Conservation (phyloP, 495 filamentous ascomycete species). For the Neohortaea acidophila region DNA sequence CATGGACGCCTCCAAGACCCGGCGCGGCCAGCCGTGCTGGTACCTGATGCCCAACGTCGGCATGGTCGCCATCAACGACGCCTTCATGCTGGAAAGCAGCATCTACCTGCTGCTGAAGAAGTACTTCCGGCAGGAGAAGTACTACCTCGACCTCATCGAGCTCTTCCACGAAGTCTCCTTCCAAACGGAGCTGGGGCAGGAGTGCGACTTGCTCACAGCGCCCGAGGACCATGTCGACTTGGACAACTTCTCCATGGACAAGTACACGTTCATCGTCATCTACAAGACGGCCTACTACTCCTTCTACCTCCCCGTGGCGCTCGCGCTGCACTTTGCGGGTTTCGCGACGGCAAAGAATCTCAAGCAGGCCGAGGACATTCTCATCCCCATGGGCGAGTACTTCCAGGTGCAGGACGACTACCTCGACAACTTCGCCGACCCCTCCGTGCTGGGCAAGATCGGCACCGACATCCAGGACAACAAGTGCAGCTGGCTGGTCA, state of each 20-base stretch:
- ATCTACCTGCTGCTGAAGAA: constrained; percentile 90
- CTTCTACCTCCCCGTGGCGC: constrained; percentile 95
- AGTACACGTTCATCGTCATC: constrained; percentile 96
- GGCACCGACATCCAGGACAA: constrained; percentile 98
- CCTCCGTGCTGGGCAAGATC: constrained; percentile 86
- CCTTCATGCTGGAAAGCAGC: constrained; percentile 82
- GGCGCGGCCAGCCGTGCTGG: constrained; percentile 89
- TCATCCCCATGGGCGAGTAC: constrained; percentile 97
- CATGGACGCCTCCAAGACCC: constrained; percentile 89
- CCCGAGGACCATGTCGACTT: constrained; percentile 86
- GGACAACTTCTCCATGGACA: constrained; percentile 81
- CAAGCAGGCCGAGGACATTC: constrained; percentile 69
- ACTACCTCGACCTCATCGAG: constrained; percentile 81
- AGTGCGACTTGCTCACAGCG: constrained; percentile 86
- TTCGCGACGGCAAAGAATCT: constrained; percentile 73
- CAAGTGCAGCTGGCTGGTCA: constrained; percentile 96
- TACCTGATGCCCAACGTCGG: constrained; percentile 76
- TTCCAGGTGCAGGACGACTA: constrained; percentile 99
- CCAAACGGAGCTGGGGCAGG: constrained; percentile 88
- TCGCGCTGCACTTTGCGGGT: constrained; percentile 68
- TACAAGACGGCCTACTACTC: constrained; percentile 99
- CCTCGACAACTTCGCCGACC: constrained; percentile 90
- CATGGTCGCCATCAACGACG: constrained; percentile 93
- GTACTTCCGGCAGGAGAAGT: constrained; percentile 68
- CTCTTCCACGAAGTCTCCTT: constrained; percentile 88